phyloP scores from a whole-genome alignment of 2,329 filamentous ascomycete genomes.

The Fusarium agapanthi region DNA sequence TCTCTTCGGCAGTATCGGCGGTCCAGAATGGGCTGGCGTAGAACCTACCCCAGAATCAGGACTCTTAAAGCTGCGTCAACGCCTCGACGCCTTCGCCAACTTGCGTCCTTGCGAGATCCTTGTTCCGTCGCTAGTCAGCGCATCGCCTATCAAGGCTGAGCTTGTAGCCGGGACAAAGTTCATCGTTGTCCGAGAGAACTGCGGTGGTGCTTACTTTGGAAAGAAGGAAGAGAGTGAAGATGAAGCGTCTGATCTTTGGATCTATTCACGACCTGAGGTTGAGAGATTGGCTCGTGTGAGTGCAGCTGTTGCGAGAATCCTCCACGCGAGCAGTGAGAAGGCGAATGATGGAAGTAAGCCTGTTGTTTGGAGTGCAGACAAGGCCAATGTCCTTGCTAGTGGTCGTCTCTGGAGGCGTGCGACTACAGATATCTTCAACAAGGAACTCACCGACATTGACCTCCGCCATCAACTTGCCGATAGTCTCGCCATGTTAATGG shows the following conservation, averaged over 20 bases:
- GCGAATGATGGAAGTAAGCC: conserved; percentile 44
- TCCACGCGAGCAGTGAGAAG: conserved; percentile 37
- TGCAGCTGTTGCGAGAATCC: conserved; percentile 53
- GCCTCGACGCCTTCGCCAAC: conserved; percentile 59
- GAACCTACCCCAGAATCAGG: conserved; percentile 57
- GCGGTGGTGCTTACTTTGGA: conserved; percentile 60
- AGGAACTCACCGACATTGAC: conserved; percentile 54
- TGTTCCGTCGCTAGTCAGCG: conserved; percentile 50
- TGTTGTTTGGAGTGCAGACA: conserved; percentile 59
- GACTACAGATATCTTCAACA: conserved; percentile 51
- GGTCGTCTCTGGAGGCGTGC: conserved; percentile 58
- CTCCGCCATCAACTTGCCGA: conserved; percentile 58
- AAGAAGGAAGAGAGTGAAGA: conserved; percentile 55
- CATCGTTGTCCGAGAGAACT: conserved; percentile 60
- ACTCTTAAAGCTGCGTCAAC: conserved; percentile 51
- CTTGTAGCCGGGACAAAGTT: conserved; percentile 57
- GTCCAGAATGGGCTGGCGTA: conserved; percentile 54
- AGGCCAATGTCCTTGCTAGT: conserved; percentile 62
- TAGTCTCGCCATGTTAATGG: conserved; percentile 58
- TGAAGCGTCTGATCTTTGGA: conserved; percentile 57
- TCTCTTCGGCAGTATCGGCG: conserved; percentile 58
- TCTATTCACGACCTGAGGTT: conserved; percentile 55
- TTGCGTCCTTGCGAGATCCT: conserved; percentile 58
- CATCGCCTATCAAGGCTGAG: conserved; percentile 56
- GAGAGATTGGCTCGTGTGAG: conserved; percentile 58